These are phyloP conservation scores for Colletotrichum higginsianum DNA, from an alignment of 2,329 filamentous ascomycete genomes.

Conservation along the genomic window DNA sequence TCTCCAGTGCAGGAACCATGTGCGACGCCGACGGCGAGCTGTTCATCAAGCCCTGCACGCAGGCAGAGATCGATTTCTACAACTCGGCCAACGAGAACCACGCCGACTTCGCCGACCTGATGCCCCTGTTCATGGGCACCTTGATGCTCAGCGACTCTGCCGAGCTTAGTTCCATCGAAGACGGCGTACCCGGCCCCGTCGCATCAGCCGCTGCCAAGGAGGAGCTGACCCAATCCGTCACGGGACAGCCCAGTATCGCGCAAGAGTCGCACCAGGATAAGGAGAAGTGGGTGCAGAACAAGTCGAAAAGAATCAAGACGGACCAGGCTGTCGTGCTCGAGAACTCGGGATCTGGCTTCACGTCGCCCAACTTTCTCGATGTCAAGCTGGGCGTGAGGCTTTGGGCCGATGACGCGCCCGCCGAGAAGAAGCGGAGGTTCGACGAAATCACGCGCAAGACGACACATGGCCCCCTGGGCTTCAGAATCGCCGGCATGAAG, in stretches of 20 bases:
- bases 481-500: conserved; percentile 77
- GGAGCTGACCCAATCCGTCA: conserved; percentile 52
- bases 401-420: conserved; percentile 82
- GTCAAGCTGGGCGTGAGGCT: conserved; percentile 90
- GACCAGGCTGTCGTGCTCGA: conserved; percentile 87
- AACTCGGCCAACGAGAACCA: conserved; percentile 77
- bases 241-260: conserved; percentile 50
- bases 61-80: conserved; percentile 91
- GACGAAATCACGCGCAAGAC: conserved; percentile 72
- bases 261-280: conserved; percentile 40
- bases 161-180: conserved; percentile 63
- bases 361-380: conserved; percentile 90
- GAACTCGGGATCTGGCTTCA: conserved; percentile 86
- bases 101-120: conserved; percentile 81
- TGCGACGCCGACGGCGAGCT: conserved; percentile 86
- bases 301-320: conserved; percentile 77
- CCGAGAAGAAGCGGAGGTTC: conserved; percentile 72
- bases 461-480: conserved; percentile 73
- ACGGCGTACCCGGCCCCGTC: conserved; percentile 61
- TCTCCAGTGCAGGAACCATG: conserved; percentile 85
- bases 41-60: conserved; percentile 94
- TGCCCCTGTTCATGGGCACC: conserved; percentile 89
- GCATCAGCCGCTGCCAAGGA: conserved; percentile 55
- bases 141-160: conserved; percentile 76
- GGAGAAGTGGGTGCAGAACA: conserved; percentile 63